Conservation (phyloP, 2,329 filamentous ascomycete genomes). For the Anisogramma anomala region DNA sequence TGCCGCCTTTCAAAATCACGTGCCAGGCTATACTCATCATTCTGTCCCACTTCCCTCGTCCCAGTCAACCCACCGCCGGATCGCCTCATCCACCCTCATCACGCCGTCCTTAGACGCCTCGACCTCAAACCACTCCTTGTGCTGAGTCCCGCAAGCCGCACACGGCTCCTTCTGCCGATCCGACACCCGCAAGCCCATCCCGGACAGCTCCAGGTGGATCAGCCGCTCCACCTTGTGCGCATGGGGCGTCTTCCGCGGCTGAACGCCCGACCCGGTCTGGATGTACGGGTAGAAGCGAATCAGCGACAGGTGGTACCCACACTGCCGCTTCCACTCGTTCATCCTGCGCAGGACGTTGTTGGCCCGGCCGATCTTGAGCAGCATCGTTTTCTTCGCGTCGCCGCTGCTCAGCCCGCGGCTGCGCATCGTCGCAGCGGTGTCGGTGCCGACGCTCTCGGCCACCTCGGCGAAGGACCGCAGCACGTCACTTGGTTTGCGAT, state of each 20-base stretch:
- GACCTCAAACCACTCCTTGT: slow-evolving; percentile 93
- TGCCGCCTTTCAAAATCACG: background rate
- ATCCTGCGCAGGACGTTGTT: slow-evolving; percentile 82
- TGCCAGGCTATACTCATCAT: background rate
- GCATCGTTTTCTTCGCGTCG: slow-evolving; percentile 44
- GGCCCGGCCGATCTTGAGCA: slow-evolving; percentile 56
- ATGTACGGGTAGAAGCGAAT: slow-evolving; percentile 87
- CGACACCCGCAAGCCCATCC: slow-evolving; percentile 42
- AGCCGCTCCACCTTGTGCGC: slow-evolving; percentile 80
- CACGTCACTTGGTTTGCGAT: slow-evolving; percentile 43
- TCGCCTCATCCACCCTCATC: slow-evolving; percentile 48
- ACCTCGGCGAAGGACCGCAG: slow-evolving; percentile 37
- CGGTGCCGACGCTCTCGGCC: slow-evolving; percentile 16
- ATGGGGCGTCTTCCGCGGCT: slow-evolving; percentile 65
- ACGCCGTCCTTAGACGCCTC: slow-evolving; percentile 27
- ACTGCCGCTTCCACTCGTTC: slow-evolving; percentile 89
- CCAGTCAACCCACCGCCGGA: slow-evolving; percentile 80
- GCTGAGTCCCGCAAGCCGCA: slow-evolving; percentile 66
- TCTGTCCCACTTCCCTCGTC: slow-evolving; percentile 38
- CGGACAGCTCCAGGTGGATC: slow-evolving; percentile 76
- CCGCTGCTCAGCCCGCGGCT: slow-evolving; percentile 16
- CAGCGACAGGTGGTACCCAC: slow-evolving; percentile 76
- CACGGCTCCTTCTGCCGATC: slow-evolving; percentile 45
- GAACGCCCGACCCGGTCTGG: slow-evolving; percentile 28
- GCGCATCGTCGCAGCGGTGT: slow-evolving; percentile 14